phyloP scores from a whole-genome alignment of 805 yeast species.

The Komagataella populi region DNA sequence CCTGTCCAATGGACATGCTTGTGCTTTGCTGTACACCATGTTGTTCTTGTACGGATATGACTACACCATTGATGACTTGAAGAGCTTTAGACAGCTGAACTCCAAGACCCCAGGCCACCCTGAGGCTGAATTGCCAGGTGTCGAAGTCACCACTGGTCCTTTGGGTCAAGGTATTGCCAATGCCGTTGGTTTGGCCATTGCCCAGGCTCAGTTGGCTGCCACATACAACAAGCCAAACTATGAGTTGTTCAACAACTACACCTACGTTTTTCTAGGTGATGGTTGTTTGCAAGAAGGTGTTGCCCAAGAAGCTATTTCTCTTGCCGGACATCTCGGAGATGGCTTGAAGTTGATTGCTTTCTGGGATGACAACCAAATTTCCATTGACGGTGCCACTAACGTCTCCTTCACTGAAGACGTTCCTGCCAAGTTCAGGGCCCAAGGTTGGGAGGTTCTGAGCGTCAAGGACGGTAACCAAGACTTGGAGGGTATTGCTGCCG shows the following conservation, averaged over 20 bases:
- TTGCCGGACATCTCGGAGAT: constrained; percentile 93
- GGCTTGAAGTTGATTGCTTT: constrained; percentile 64
- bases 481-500: constrained; percentile 52
- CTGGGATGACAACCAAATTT: constrained; percentile 94
- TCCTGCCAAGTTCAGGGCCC: constrained; percentile 67
- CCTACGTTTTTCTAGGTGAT: constrained; percentile 82
- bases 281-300: constrained; percentile 99
- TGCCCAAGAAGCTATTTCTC: constrained; percentile 82
- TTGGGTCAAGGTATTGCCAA: constrained; percentile 95
- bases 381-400: constrained; percentile 88
- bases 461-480: constrained; percentile 77
- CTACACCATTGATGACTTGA: constrained; percentile 70
- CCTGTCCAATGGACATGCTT: constrained; percentile 92
- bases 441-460: constrained; percentile 83
- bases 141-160: constrained; percentile 97
- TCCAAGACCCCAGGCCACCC: constrained; percentile 98
- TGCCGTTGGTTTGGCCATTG: constrained; percentile 95
- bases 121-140: constrained; percentile 81
- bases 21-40: constrained; percentile 77
- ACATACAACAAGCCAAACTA: constrained; percentile 82
- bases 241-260: constrained; percentile 59
- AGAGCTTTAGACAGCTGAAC: constrained; percentile 77
- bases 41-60: constrained; percentile 80
- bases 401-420: constrained; percentile 93
- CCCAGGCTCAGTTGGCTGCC: constrained; percentile 85